Evolutionary conservation across 2,329 filamentous ascomycete genomes (phyloP).

Genomic region (Penicillium sp.): DNA sequence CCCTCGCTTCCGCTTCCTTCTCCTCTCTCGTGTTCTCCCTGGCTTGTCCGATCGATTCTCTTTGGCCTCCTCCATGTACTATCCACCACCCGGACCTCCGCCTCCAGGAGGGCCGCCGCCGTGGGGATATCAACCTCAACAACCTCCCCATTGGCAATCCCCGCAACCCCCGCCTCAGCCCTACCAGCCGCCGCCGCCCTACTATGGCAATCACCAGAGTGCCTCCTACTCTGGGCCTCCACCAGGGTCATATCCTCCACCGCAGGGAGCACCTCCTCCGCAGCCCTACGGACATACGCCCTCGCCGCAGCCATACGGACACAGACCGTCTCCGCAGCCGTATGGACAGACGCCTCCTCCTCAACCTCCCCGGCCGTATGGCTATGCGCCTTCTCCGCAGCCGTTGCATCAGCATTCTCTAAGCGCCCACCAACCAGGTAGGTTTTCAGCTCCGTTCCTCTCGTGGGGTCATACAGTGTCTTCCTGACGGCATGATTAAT

Average conservation of each 20-base stretch:
- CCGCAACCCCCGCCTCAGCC: conserved; percentile 22
- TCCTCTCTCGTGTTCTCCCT: too few relatives aligned
- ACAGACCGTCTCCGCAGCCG: conserved; percentile 7
- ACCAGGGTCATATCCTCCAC: not conserved
- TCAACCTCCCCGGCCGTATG: conserved; percentile 7
- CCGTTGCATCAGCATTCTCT: conserved; percentile 13
- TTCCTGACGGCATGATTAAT: conserved; percentile 5
- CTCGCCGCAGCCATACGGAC: conserved; percentile 8
- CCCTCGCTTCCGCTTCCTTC: too few relatives aligned
- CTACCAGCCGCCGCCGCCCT: conserved; percentile 16
- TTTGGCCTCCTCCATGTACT: conserved; percentile 17
- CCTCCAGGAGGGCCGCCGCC: conserved; percentile 15
- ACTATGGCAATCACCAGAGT: conserved; percentile 14
- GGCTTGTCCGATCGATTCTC: too few relatives aligned
- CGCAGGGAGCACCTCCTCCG: conserved; percentile 1
- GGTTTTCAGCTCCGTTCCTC: too few relatives aligned
- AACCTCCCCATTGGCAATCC: conserved; percentile 12
- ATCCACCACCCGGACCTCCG: conserved; percentile 18
- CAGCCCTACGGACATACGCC: conserved; percentile 10
- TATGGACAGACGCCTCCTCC: conserved; percentile 3
- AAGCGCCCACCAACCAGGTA: conserved; percentile 16
- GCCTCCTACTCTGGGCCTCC: conserved; percentile 3
- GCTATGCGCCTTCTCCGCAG: conserved; percentile 11
- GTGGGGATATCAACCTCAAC: conserved; percentile 17
- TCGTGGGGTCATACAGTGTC: not conserved